phyloP scores from a whole-genome alignment of 1,139 yeast genomes.

The Keqinozyma sinolaborantium region DNA sequence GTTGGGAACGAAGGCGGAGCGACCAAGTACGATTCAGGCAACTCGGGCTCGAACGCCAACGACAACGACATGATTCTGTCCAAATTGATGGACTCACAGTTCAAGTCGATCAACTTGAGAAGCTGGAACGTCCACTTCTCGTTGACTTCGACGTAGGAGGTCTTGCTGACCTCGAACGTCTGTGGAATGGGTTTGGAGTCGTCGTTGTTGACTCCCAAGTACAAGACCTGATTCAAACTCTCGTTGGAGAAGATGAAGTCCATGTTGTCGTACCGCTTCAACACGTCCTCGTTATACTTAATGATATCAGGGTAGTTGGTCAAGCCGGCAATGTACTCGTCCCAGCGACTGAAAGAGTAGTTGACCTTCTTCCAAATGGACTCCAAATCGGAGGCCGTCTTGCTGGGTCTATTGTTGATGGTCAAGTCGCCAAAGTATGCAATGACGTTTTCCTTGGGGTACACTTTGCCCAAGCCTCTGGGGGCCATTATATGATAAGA shows the following conservation, averaged over 20 bases:
- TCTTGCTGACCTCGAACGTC: conserved; percentile 7
- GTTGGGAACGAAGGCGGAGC: conserved; percentile 4
- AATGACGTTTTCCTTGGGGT: conserved; percentile 74
- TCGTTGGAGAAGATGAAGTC: conserved; percentile 47
- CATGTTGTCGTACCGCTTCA: conserved; percentile 41
- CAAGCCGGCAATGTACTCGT: conserved; percentile 51
- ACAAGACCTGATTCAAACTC: conserved; percentile 42
- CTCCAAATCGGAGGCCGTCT: conserved; percentile 55
- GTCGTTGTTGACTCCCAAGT: conserved; percentile 35
- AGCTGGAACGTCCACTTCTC: conserved; percentile 21
- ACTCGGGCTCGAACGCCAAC: conserved; percentile 34
- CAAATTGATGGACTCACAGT: conserved; percentile 36
- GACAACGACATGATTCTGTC: conserved; percentile 40
- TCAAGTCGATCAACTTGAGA: conserved; percentile 33
- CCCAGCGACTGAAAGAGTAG: conserved; percentile 81
- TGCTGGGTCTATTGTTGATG: conserved; percentile 29
- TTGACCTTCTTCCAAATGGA: conserved; percentile 65
- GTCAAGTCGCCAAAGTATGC: conserved; percentile 88
- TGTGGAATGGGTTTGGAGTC: conserved; percentile 23
- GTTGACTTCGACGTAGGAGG: conserved; percentile 6
- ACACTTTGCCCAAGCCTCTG: conserved; percentile 77
- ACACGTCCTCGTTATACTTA: conserved; percentile 41
- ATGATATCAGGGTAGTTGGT: conserved; percentile 36
- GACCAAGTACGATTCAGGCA: conserved; percentile 37
- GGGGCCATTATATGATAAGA: conserved; percentile 82